Base-by-base conservation (phyloP, 108 stramenopile species). In the Phaeodactylum tricornutum region DNA sequence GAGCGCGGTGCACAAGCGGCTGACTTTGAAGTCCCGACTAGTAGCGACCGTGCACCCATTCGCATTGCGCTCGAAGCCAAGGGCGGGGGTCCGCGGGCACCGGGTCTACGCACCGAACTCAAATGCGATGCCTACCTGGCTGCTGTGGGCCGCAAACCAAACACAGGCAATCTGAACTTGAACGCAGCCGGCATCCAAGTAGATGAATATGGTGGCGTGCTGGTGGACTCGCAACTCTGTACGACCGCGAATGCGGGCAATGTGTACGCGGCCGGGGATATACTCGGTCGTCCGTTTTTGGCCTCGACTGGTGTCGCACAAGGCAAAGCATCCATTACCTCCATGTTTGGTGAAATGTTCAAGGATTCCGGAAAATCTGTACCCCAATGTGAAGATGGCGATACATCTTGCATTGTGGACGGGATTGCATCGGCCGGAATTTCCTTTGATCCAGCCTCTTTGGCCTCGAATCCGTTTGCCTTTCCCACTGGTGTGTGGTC, bases 221-320 rank as follows among this genome's bases (percentile, higher is more conserved):
- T 65, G 27, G 81, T 81, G 2, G 81, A 81, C 50, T 51, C 58
- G 15, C 29, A 50, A n/a, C 43, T 84, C 41, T 57, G 66, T 32
- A 59, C 73, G 1, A 77, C 70, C 8, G 62, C 72, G 23, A 54
- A 50, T 8, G 61, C 47, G 3, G 59, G 62, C 8, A 78, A 78
- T 52, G 80, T 89, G 1, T 89, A 73, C 60, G 87, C 79, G 22
- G 87, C 87, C 3, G 87, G 87, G 20, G 87, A 89, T 67, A 80
- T 84, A 9, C 17, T 89, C 22, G 87, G 82, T 2, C 55, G 87
- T 14, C 87, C 87, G 0, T 84, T 84, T 41, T 50, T 89, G 16
- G 87, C 87, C 4, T 75, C 76, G 3, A 89, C 87, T 11, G 87
- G 87, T 12, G 64, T 63, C 39, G 87, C 79, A 12, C 87, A 89